Base-by-base conservation (phyloP, 1,284 basidiomycete species). In the Irpex sp. region DNA sequence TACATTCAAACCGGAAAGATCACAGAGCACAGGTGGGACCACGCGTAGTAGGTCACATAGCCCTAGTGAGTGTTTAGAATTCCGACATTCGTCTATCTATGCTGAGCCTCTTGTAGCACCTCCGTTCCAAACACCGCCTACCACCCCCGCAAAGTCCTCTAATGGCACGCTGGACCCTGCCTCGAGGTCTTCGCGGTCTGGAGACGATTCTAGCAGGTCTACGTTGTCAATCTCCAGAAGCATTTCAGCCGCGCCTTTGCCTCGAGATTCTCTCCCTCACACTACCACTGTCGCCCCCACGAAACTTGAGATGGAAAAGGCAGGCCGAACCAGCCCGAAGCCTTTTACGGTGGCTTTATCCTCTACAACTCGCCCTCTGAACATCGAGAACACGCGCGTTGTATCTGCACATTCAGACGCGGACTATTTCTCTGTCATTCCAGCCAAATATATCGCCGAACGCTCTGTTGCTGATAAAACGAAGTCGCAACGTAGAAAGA, bases 81-180 rank as follows among this genome's bases (percentile, higher is more conserved):
- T 40, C 34, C 9, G 37, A n/a, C 26, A 44, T 15, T 38, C 40
- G 17, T 38, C 2, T 40, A 19, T 17, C 5, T 5, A 26, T 51
- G 31, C 44, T 38, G 13, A 17, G 3, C 34, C 13, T 26, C 7
- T 59, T 44, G 37, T 21, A 71, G 68, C 70, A 26, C 57, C 67
- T 15, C 58, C 65, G 1, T 72, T 71, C 55, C 58, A 66, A 31
- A 70, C 71, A 4, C 68, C 71, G 11, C 63, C 68, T 13, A 69
- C 61, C 5, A 66, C 68, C 4, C 69, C 71, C 5, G 44, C 55
- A 1, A 57, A 66, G 9, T 34, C 37, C 4, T 54, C 48, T 8
- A 15, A 31, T 3, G 21, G 54, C n/a, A 19, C 44, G 8, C 34
- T 13, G 37, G 40, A 26, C 58, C 58, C 5, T 40, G 21, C n/a